Base-by-base conservation (phyloP, 352 stramenopile genomes). In the Elongisporangium anandrum region DNA sequence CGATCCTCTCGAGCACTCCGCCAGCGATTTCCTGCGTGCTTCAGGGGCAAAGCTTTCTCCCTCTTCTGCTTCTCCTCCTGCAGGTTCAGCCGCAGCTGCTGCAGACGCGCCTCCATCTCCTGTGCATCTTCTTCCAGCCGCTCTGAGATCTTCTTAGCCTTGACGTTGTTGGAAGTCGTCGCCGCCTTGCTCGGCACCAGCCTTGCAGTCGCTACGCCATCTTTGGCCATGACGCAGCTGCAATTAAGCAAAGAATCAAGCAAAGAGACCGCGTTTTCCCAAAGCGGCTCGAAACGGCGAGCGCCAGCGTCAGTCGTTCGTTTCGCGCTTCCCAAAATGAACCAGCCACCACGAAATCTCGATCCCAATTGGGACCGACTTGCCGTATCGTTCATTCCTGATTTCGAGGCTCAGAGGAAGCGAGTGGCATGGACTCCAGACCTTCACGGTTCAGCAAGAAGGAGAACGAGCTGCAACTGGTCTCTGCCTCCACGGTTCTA, bases 41-140 rank as follows among this genome's bases (percentile, higher is more conserved):
- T 91, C 13, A 70, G 58, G 0, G 81, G 78, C 1, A 78, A 58
- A 20, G 87, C 69, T 26, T 65, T 66, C 26, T 90, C 76, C 16
- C 81, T 67, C 48, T 76, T 79, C 53, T 85, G 62, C 54, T 89
- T 88, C 51, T 94, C 80, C 53, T 90, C 73, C 3, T 77, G 59
- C 77, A 92, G 83, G 15, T 71, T 77, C 52, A 86, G 51, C 6
- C 70, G 69, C 13, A 94, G 55, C 49, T 87, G 76, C 1, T 67
- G 59, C 39, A 94, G 63, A 10, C 82, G 81, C 53, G 72, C 67
- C 49, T 91, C 84, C 84, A 94, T 94, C 12, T 65, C 68, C 34
- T 80, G 72, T 0, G 84, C 77, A 72, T 94, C 84, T 68, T 83
- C 72, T 60, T 91, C 77, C 3, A 94, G 76, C n/a, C 75, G 70